Conservation (phyloP, 805 yeast species). For the Cyberlindnera nakhonratchasimensis region DNA sequence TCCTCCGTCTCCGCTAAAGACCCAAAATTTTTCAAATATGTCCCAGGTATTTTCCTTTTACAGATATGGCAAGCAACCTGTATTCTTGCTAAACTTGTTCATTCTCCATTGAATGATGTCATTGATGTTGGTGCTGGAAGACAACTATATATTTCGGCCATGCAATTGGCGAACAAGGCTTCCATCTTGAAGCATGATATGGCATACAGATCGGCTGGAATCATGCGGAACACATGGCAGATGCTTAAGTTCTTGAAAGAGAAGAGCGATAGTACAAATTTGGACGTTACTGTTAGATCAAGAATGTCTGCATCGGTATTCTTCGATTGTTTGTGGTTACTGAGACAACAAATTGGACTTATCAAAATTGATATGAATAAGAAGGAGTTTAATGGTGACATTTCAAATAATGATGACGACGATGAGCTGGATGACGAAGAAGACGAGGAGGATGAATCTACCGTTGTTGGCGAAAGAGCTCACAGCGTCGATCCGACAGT, state of each 20-base stretch:
- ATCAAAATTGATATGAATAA: slow-evolving; percentile 46
- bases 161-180: slow-evolving; percentile 67
- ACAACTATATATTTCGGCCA: slow-evolving; percentile 62
- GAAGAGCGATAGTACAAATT: slow-evolving; percentile 35
- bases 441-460: slow-evolving; percentile 18
- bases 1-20: slow-evolving; percentile 56
- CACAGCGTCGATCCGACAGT: slow-evolving; percentile 15
- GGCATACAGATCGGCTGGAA: slow-evolving; percentile 89
- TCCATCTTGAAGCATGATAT: slow-evolving; percentile 89
- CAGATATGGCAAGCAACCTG: slow-evolving; percentile 92
- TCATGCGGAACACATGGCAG: slow-evolving; percentile 93
- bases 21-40: slow-evolving; percentile 61
- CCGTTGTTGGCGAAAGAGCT: slow-evolving; percentile 19
- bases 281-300: slow-evolving; percentile 60
- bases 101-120: slow-evolving; percentile 65
- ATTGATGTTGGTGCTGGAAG: slow-evolving; percentile 73
- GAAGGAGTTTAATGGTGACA: slow-evolving; percentile 15
- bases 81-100: slow-evolving; percentile 72
- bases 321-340: slow-evolving; percentile 82
- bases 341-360: slow-evolving; percentile 88
- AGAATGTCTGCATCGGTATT: slow-evolving; percentile 92
- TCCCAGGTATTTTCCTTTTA: slow-evolving; percentile 80
- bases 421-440: slow-evolving; percentile 28
- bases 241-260: slow-evolving; percentile 67
- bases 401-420: slow-evolving; percentile 20